Evolutionary conservation across 2,329 filamentous ascomycete species (phyloP), one percentile per base, ranked within the genome.

Genomic region (Huntiella abstrusa): DNA sequence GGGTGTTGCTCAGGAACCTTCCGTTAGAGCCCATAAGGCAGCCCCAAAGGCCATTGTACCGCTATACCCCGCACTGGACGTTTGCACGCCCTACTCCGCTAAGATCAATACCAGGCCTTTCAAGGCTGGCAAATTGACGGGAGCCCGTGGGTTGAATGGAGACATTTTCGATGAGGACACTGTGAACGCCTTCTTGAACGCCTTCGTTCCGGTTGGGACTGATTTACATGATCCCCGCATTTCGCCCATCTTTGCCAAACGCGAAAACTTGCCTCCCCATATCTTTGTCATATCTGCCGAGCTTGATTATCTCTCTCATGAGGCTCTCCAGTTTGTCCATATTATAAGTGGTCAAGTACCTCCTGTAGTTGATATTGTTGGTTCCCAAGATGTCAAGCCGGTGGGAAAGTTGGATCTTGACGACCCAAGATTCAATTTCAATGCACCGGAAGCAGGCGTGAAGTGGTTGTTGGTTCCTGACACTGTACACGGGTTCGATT

Each of bases 401-500:
- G 40, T 42, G 41, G 28, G 43, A 4, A 51, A 53, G 49, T 49
- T 58, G 16, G 56, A 55, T 48, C 41, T 49, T 3, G 45, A 38
- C 41, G 60, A 64, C 45, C 60, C 62, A 54, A 52, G 57, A 33
- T 64, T 60, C 45, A 54, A 54, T 4, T 64, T 62, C 52, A 58
- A 62, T 51, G 57, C 56, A 33, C 44, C 49, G 46, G 53, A 51
- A 44, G 43, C 10, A 52, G 53, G 52, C 1, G 58, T 64, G 19
- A 58, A 58, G 43, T 66, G 63, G 63, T 47, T 66, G 51, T 54
- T 66, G 3, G 58, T 67, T 12, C 64, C 64, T 4, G 63, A 66
- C 47, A 58, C 58, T 36, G 28, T 64, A 11, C 63, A 66, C 45
- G 63, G 58, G 2, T 66, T 65, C 46, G 63, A 66, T 53, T 58